Base-by-base conservation (phyloP, 2,329 filamentous ascomycete species). In the Diplodia corticola region DNA sequence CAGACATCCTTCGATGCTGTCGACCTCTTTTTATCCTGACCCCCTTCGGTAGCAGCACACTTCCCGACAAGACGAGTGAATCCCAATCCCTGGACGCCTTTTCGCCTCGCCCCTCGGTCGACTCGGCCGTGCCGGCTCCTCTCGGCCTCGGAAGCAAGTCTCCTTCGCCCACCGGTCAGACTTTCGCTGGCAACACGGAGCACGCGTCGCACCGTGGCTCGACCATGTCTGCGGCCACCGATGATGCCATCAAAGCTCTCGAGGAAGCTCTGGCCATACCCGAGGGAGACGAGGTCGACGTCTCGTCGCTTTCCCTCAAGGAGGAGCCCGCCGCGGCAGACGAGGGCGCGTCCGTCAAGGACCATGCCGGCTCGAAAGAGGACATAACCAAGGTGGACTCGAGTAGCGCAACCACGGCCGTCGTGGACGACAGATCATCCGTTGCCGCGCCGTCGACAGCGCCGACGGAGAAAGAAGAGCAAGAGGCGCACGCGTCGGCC, bases 231-330 rank as follows among this genome's bases (percentile, higher is more conserved):
- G 61, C 53, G 12, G 73, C 70, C 28, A 70, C 69, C 24, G 63
- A 71, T 51, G 74, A 75, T 48, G 74, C 74, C 61, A 73, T 75
- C 40, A 76, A 75, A 69, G 65, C 70, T 60, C 67, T 74, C n/a
- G 77, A 77, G 67, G 37, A 72, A 50, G 70, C 70, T 28, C 68
- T 69, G 44, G 64, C 71, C 22, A 75, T 75, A 54, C 28, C 69
- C 12, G 74, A 77, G 67, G 76, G 50, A 7, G 28, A 20, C 24
- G 64, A 66, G 57, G 35, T 37, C 13, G 54, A 66, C 15, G 13
- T 63, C 22, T 24, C 48, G n/a, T 22, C 57, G 57, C 57, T 59
- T 28, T 50, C 57, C 28, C 49, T 26, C 61, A 35, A 64, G 49
- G 49, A 44, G 46, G 49, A 44, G 10, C 24, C 35, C 49, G n/a